Percentiles rank a stretch among this genome's conserved stretches.
Evolutionary conservation across 1,284 basidiomycete species (phyloP).

Genomic region (Exobasidium rhododendri): DNA sequence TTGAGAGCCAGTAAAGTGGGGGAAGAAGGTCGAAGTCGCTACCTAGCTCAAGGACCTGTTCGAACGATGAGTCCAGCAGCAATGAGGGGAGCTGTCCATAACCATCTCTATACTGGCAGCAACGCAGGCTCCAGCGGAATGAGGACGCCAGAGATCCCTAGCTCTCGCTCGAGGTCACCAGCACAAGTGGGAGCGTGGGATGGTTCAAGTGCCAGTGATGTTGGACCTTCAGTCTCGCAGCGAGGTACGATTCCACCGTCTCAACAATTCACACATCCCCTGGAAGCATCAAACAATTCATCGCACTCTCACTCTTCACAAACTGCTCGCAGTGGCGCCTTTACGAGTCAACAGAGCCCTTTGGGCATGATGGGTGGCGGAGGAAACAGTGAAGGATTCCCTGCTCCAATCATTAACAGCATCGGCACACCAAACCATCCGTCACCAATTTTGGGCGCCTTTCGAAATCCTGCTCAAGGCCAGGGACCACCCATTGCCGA

Average conservation of each 20-base stretch:
- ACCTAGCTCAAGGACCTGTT: constrained; percentile 14
- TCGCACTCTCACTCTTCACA: background rate
- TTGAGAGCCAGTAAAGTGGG: background rate
- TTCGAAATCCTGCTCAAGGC: constrained; percentile 8
- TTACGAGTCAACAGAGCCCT: constrained; percentile 6
- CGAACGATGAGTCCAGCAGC: background rate
- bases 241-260: constrained; percentile 3
- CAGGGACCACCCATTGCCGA: background rate
- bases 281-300: background rate
- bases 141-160: background rate
- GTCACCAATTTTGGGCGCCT: constrained; percentile 11
- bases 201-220: constrained; percentile 5
- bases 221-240: background rate
- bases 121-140: background rate
- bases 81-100: constrained; percentile 1
- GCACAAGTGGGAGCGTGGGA: background rate
- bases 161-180: constrained; percentile 9
- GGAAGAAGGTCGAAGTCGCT: constrained; percentile 7
- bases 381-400: background rate
- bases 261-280: constrained; percentile 1
- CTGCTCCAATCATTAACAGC: constrained; percentile 1
- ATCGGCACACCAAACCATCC: background rate
- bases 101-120: constrained; percentile 7
- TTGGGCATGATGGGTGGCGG: constrained; percentile 5
- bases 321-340: background rate